Percentiles rank a stretch among this genome's conserved stretches.
These are phyloP conservation scores for Naganishia albida DNA, from an alignment of 1,284 basidiomycete species.

Conservation along the genomic window DNA sequence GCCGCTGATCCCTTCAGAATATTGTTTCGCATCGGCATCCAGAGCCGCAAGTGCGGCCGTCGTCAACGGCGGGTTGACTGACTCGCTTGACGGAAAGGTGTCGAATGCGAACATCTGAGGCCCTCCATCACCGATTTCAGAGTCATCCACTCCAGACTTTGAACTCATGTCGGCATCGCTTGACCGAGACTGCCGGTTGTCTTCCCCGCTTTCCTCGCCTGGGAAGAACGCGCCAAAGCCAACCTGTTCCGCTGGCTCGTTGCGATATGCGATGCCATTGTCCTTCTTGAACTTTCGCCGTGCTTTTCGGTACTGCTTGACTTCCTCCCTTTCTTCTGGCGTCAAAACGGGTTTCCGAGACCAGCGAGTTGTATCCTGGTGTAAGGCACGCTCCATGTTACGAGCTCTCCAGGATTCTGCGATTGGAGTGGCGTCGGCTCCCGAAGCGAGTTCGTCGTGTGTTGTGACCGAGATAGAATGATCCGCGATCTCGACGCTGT, in stretches of 20 bases:
- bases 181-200: background rate
- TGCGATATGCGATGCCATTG: background rate
- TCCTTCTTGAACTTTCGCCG: background rate
- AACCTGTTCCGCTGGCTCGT: background rate
- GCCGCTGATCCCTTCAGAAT: too few relatives aligned
- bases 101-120: slow-evolving; percentile 14
- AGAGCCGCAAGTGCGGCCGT: slow-evolving; percentile 18
- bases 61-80: slow-evolving; percentile 8
- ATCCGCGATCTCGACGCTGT: background rate
- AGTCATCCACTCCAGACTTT: too few relatives aligned
- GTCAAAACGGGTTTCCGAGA: background rate
- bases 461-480: background rate
- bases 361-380: slow-evolving; percentile 18
- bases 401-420: slow-evolving; percentile 29
- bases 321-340: slow-evolving; percentile 1
- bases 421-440: background rate
- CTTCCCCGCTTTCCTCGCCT: slow-evolving; percentile 2
- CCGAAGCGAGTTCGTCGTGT: background rate
- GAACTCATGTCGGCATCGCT: background rate
- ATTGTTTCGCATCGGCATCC: background rate
- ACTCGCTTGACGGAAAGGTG: background rate
- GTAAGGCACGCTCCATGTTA: slow-evolving; percentile 29
- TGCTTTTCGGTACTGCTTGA: slow-evolving; percentile 5
- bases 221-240: background rate
- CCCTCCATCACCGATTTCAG: slow-evolving; percentile 3